Evolutionary conservation across 768 basidiomycete species (phyloP), one percentile per base, ranked within the genome.

Genomic region (Agaricus subrufescens): DNA sequence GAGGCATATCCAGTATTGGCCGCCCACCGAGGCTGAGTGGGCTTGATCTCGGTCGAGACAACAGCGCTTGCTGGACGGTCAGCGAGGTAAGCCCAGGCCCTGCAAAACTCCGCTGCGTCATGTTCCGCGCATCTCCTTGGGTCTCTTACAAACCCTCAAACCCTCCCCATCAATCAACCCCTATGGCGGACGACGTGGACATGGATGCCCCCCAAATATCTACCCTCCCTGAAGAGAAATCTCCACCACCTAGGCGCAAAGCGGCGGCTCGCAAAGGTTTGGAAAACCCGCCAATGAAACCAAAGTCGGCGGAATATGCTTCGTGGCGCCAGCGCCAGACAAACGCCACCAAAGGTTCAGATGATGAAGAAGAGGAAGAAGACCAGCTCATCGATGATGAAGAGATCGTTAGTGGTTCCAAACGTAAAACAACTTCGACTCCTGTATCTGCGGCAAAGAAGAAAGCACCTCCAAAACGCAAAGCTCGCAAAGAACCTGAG

Each of bases 161-260:
- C 62, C 49, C 56, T 53, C 59, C 57, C 56, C 65, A 50, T 62
- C 61, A 61, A 64, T 66, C 65, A 47, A 59, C 60, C 54, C 55
- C 51, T 31, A 74, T 74, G 72, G 75, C 76, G 65, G 70, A 74
- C 42, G 80, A 81, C 64, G 68, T 77, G 46, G 77, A 80, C 61
- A 89, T 91, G 87, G 90, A 91, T 39, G 87, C 89, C 34, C 90
- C 90, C 38, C 84, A 84, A 61, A 91, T 92, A 53, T 91, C 89
- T 26, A 91, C 85, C 29, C 79, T 91, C 34, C 77, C 75, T 34
- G 87, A 90, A 47, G 89, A 91, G 58, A 78, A 79, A 10, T 81
- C 80, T n/a, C 87, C 88, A 48, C 85, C 89, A 14, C 86, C 85
- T 3, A 61, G 54, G 43, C 14, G 34, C 34, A 34, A 34, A 34